Evolutionary conservation across 2,329 filamentous ascomycete species (phyloP).

Genomic region (Tolypocladium sp.): DNA sequence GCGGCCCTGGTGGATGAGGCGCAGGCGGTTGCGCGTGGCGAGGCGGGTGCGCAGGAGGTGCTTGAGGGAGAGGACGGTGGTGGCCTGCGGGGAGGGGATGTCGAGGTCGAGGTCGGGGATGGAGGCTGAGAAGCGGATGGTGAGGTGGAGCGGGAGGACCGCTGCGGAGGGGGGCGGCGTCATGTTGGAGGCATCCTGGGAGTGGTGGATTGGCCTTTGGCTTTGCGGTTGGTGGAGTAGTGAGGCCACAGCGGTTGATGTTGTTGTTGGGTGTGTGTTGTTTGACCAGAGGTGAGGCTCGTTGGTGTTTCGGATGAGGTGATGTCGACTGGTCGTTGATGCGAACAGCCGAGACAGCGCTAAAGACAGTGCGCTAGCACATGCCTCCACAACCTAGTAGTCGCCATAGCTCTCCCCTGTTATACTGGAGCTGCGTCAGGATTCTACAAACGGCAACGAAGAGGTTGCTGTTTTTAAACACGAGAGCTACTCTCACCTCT

Average conservation of each 20-base stretch:
- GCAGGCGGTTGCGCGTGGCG: conserved; percentile 61
- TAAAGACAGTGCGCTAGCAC: neutral
- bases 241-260: neutral
- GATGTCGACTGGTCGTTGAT: neutral
- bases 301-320: neutral
- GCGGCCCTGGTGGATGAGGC: conserved; percentile 83
- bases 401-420: too few species aligned
- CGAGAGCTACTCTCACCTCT: too few species aligned
- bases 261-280: neutral
- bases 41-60: conserved; percentile 70
- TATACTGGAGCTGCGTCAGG: too few species aligned
- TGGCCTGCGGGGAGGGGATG: conserved; percentile 57
- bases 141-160: conserved; percentile 54
- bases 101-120: conserved; percentile 76
- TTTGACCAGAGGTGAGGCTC: neutral
- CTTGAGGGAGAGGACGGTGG: conserved; percentile 72
- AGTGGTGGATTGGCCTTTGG: neutral
- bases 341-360: neutral
- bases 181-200: conserved; percentile 17
- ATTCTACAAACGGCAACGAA: too few species aligned
- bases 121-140: conserved; percentile 82
- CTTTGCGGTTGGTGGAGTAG: neutral
- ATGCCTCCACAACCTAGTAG: too few species aligned
- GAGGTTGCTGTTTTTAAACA: too few species aligned
- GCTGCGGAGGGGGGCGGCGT: conserved; percentile 3